Base-by-base conservation (phyloP, 352 stramenopile genomes). In the Pythium plurisporium region DNA sequence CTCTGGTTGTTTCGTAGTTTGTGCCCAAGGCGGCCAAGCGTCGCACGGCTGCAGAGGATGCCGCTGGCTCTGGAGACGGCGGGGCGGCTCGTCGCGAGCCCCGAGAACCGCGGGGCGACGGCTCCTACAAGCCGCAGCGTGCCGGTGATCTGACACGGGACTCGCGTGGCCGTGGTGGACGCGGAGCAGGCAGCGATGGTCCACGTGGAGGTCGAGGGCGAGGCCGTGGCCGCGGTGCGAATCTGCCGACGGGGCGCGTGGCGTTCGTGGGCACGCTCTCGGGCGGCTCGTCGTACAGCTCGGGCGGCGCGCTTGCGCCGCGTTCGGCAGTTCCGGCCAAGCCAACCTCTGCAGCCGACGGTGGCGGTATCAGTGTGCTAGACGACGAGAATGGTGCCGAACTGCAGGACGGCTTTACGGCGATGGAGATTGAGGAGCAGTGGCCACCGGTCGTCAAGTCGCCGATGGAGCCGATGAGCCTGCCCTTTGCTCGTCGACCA, bases 281-380 rank as follows among this genome's bases (percentile, higher is more conserved):
- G n/a, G 77, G 68, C 15, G 84, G 82, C 14, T 92, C 84, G 38
- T 91, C 80, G 20, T 91, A 85, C 59, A 91, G 80, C 48, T 71
- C 69, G 2, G 52, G 64, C 34, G 70, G 55, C 8, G 38, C 65
- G 3, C 56, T 72, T 15, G 70, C 79, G 14, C 75, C 73, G 4
- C 77, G 77, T 12, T 49, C 63, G 7, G 12, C 33, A n/a, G 46
- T 57, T 4, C 64, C 59, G 15, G 67, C 76, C 20, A 89, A 87
- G 55, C 69, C 72, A 22, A 47, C 59, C 26, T 64, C 67, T n/a
- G 79, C 82, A 15, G 82, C 85, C 25, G 80, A 89, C 23, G 85
- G 80, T n/a, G 73, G 87, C 5, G 85, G 85, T 27, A 94, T 94
- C 62, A 94, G 85, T 70, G 74, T 94, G 15, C 58, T 94, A 15